These are phyloP conservation scores for Cornus controversa DNA, from an alignment of 148 eudicot species.

Conservation along the genomic window DNA sequence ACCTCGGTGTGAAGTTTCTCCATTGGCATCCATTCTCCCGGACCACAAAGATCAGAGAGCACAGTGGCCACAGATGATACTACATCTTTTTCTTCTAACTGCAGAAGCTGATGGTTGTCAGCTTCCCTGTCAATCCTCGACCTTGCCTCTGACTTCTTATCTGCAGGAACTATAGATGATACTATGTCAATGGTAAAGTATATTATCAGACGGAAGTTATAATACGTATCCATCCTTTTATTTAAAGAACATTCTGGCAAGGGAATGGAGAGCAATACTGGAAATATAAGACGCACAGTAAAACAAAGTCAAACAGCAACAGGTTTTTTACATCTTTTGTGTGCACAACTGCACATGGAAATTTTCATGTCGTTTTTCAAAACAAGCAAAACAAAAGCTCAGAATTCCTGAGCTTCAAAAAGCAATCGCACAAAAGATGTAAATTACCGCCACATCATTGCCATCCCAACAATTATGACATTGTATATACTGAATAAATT, in stretches of 20 bases:
- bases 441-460: not conserved
- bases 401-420: not conserved
- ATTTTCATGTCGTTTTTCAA: too few relatives aligned
- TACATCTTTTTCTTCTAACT: slow-evolving; percentile 78
- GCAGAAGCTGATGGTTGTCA: slow-evolving; percentile 76
- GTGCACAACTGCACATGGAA: not conserved
- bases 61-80: slow-evolving; percentile 84
- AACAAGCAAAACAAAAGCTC: not conserved
- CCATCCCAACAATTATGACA: not conserved
- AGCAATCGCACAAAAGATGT: not conserved
- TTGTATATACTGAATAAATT: not conserved
- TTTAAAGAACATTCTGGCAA: not conserved
- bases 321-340: not conserved
- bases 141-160: slow-evolving; percentile 72
- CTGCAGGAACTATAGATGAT: slow-evolving; percentile 30
- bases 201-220: not conserved
- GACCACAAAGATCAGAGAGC: slow-evolving; percentile 84
- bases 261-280: not conserved
- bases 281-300: too few relatives aligned
- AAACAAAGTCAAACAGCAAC: not conserved
- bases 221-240: not conserved
- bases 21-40: slow-evolving; percentile 98
- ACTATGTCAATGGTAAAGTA: not conserved
- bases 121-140: slow-evolving; percentile 70
- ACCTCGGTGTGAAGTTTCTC: slow-evolving; percentile 91